Percentiles rank a stretch among this genome's conserved stretches.
These are phyloP conservation scores for Pseudopithomyces maydicus DNA, from an alignment of 2,329 filamentous ascomycete genomes.

Conservation along the genomic window DNA sequence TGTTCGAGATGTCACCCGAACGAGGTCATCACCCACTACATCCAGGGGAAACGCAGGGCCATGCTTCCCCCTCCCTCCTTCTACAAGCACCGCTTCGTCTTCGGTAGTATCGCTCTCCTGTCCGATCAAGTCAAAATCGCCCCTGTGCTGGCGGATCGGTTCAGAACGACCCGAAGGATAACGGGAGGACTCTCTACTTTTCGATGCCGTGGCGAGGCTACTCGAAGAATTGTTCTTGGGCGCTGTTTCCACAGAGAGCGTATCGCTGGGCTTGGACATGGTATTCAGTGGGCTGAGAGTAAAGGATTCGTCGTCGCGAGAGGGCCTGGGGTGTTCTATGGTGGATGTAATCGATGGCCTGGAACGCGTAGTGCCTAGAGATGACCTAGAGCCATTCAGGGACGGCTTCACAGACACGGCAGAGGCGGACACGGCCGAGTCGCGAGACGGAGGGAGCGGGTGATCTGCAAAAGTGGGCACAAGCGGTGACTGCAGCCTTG, in stretches of 20 bases:
- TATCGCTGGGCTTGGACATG: constrained; percentile 26
- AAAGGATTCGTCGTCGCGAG: constrained; percentile 33
- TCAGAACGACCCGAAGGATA: constrained; percentile 27
- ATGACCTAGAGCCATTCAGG: constrained; percentile 35
- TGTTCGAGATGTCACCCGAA: constrained; percentile 27
- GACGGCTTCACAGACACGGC: constrained; percentile 38
- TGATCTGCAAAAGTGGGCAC: constrained; percentile 41
- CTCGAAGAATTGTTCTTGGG: constrained; percentile 18
- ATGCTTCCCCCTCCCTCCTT: constrained; percentile 28
- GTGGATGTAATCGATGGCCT: constrained; percentile 31
- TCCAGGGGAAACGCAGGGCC: constrained; percentile 29
- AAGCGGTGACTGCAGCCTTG: constrained; percentile 47
- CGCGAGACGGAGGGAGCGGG: constrained; percentile 37
- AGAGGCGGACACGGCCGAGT: constrained; percentile 37
- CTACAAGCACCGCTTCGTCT: constrained; percentile 34
- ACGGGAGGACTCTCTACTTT: constrained; percentile 21
- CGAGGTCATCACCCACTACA: constrained; percentile 25
- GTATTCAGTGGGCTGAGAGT: constrained; percentile 32
- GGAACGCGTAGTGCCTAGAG: constrained; percentile 34
- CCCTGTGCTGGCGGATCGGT: constrained; percentile 22
- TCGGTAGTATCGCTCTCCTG: constrained; percentile 40
- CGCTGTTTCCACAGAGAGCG: constrained; percentile 19
- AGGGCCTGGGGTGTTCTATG: constrained; percentile 23
- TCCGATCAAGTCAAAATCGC: constrained; percentile 29
- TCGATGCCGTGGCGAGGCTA: constrained; percentile 16